phyloP scores from a whole-genome alignment of 2,329 filamentous ascomycete species.

The Aspergillus terreus region DNA sequence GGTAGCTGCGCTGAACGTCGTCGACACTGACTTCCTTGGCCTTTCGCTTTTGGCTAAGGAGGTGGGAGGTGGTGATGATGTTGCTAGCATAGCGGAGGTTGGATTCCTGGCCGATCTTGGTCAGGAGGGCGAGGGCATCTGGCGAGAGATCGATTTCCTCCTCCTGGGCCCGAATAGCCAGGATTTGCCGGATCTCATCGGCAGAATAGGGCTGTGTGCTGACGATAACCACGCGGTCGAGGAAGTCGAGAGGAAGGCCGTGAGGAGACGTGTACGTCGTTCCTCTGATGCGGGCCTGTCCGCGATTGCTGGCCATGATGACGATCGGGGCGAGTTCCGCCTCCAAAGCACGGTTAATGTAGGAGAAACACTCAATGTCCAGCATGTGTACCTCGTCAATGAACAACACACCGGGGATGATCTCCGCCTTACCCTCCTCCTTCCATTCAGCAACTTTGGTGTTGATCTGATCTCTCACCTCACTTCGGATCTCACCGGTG shows the following conservation, averaged over 20 bases:
- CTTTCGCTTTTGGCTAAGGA: slow-evolving; percentile 80
- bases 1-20: slow-evolving; percentile 90
- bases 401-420: slow-evolving; percentile 94
- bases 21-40: slow-evolving; percentile 78
- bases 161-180: slow-evolving; percentile 88
- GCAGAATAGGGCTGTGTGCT: slow-evolving; percentile 79
- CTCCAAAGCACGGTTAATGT: slow-evolving; percentile 94
- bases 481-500: slow-evolving; percentile 94
- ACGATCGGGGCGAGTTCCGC: slow-evolving; percentile 93
- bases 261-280: slow-evolving; percentile 93
- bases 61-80: slow-evolving; percentile 88
- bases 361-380: slow-evolving; percentile 98
- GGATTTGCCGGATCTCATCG: slow-evolving; percentile 88
- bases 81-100: slow-evolving; percentile 96
- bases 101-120: slow-evolving; percentile 91
- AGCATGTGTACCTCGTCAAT: slow-evolving; percentile 99
- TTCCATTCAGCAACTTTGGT: slow-evolving; percentile 99
- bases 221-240: slow-evolving; percentile 94
- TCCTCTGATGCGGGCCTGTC: slow-evolving; percentile 84
- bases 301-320: slow-evolving; percentile 98
- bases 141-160: slow-evolving; percentile 90
- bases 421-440: slow-evolving; percentile 97
- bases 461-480: slow-evolving; percentile 98
- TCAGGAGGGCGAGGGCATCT: slow-evolving; percentile 86
- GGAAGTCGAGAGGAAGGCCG: slow-evolving; percentile 89